Evolutionary conservation across 2,329 filamentous ascomycete genomes (phyloP), one percentile per base, ranked within the genome.

Genomic region (Paecilomyces niveus): DNA sequence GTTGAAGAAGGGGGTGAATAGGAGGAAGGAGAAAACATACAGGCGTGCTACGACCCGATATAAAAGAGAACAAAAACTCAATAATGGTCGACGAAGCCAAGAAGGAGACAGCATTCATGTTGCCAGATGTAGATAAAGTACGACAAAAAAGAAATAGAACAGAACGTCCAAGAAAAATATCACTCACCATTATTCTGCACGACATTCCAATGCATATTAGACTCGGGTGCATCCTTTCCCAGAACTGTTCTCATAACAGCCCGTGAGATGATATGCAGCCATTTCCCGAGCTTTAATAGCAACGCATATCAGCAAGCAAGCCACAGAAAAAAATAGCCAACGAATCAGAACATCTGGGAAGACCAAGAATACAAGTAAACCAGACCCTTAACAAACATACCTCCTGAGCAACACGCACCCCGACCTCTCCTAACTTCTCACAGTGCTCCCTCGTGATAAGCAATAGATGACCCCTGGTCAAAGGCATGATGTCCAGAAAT

Each of bases 401-500:
- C 67, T 88, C 86, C 57, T 81, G 79, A 24, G 86, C 84, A 71
- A 92, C 89, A 53, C 72, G 70, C 0, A 83, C 75, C 0, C 79
- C 80, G 55, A 92, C 80, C 69, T 92, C 89, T 2, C 85, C 87
- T 39, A 97, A 80, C 71, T 92, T 96, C 62, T 87, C 83, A 58
- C 86, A 83, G 78, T 97, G 94, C 35, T 78, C 70, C 49, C 94
- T 83, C 8, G 92, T 89, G 57, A 88, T 90, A 33, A 97, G 82
- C 0, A 97, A 83, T 6, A 97, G 75, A 78, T 97, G 93, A 1
- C 92, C 92, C 0, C 80, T 80, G 0, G 89, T 89, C 55, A 97
- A 84, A 0, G 94, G 94, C 79, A 95, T 84, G 68, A 97, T 96
- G 76, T 97, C 93, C 66, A 97, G 82, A 75, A 97, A 97, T 50